Evolutionary conservation across 306 rosid genomes (phyloP).

Genomic region (Ormosia emarginata): DNA sequence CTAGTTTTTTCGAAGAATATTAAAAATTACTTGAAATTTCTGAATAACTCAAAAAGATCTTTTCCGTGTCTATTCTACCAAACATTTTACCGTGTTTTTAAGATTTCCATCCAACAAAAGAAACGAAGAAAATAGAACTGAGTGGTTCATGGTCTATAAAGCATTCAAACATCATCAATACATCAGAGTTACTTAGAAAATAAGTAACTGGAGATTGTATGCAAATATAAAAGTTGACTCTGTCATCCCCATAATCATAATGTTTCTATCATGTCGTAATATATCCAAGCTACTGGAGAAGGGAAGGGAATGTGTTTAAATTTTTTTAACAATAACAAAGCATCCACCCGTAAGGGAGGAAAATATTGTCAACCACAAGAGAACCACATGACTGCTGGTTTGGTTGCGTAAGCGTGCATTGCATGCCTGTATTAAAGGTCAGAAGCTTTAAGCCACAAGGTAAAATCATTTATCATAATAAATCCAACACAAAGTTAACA

Average conservation of each 20-base stretch:
- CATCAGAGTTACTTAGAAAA: neutral
- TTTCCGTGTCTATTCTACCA: neutral
- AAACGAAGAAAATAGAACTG: neutral
- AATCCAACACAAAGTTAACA: neutral
- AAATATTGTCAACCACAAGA: neutral
- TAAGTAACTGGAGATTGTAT: neutral
- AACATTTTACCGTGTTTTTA: neutral
- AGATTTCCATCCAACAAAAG: neutral
- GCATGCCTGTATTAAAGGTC: neutral
- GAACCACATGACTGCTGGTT: neutral
- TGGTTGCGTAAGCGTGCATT: neutral
- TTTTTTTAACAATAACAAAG: too few relatives aligned
- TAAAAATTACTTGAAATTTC: neutral
- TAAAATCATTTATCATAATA: constrained; percentile 6
- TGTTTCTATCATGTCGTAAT: neutral
- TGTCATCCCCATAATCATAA: neutral
- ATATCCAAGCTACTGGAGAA: neutral
- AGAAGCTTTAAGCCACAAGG: constrained; percentile 10
- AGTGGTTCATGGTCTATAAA: neutral
- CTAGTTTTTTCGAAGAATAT: neutral
- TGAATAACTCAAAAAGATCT: neutral
- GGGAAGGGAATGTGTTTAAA: too few relatives aligned
- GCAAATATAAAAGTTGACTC: too few relatives aligned
- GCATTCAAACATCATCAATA: neutral
- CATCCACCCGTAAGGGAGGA: too few relatives aligned